These are phyloP conservation scores for Emericellopsis terricola DNA, from an alignment of 495 filamentous ascomycete species.

Conservation along the genomic window DNA sequence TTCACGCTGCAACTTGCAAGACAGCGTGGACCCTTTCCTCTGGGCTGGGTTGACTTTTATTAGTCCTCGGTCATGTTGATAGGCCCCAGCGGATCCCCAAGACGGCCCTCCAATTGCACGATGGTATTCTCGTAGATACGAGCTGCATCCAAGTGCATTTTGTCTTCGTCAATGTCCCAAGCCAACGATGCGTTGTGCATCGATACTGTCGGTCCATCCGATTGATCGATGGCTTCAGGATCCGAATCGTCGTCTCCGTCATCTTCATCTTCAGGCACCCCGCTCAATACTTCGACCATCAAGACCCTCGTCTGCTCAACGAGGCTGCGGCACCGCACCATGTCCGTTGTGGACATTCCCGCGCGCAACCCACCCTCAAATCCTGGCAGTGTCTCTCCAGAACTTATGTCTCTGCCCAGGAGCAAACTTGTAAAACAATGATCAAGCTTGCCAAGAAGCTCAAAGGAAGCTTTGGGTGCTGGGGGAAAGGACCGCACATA, in stretches of 20 bases:
- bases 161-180: conserved; percentile 16
- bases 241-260: conserved; percentile 17
- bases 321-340: conserved; percentile 63
- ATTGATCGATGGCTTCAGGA: conserved; percentile 18
- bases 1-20: too few relatives aligned
- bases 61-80: background rate
- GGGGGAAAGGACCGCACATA: conserved; percentile 52
- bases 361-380: conserved; percentile 35
- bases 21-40: too few relatives aligned
- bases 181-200: conserved; percentile 5
- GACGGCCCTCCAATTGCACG: conserved; percentile 44
- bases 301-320: conserved; percentile 50
- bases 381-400: conserved; percentile 44
- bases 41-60: too few relatives aligned
- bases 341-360: conserved; percentile 50
- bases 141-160: conserved; percentile 44
- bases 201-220: conserved; percentile 1
- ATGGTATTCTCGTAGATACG: conserved; percentile 66
- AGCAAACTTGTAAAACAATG: conserved; percentile 56
- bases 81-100: conserved; percentile 16
- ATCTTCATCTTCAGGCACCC: conserved; percentile 13
- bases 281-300: conserved; percentile 44
- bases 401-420: conserved; percentile 44
- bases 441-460: conserved; percentile 58
- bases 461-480: conserved; percentile 43